Evolutionary conservation across 2,329 filamentous ascomycete genomes (phyloP), one percentile per base, ranked within the genome.

Genomic region (Coleophoma crateriformis): DNA sequence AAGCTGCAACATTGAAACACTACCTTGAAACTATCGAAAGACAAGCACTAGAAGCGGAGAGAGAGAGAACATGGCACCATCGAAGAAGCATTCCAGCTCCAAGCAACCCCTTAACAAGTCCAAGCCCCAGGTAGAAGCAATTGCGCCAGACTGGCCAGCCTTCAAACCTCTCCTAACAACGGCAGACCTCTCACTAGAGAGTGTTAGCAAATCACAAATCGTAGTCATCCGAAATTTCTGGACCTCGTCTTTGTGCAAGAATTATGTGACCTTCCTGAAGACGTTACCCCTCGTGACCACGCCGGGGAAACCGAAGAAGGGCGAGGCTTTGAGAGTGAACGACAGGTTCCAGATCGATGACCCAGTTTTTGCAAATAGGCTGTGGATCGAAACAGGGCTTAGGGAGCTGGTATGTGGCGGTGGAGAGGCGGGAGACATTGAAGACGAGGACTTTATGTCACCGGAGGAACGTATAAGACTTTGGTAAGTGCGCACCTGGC

Each of bases 271-370:
- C 0, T 88, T 87, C 57, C 71, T 88, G 1, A 64, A 61, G 34
- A 75, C 73, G 0, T 65, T 88, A 3, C 80, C 82, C 0, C 65
- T 88, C 17, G 73, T 71, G 4, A 87, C 83, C 0, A 88, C 84
- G 3, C 83, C 84, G 0, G 77, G 76, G 0, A 78, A 76, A 58
- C 83, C 83, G 1, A 87, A 85, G 63, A 81, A 76, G 54, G 84
- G 81, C 48, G 79, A 88, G 47, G 85, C 85, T 0, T 74, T 85
- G 19, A 78, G 92, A 34, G 87, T 96, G 43, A 96, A 96, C 65
- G 92, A 96, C 65, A 82, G 92, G 11, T 95, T 87, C 60, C 89
- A 95, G 68, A 72, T 95, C 17, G 73, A 90, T 27, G 91, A 96
- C 69, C 68, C 79, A 27, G 67, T 56, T 0, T 95, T 96, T 66